phyloP scores from a whole-genome alignment of 2,329 filamentous ascomycete species.

The Geosmithia morbida region DNA sequence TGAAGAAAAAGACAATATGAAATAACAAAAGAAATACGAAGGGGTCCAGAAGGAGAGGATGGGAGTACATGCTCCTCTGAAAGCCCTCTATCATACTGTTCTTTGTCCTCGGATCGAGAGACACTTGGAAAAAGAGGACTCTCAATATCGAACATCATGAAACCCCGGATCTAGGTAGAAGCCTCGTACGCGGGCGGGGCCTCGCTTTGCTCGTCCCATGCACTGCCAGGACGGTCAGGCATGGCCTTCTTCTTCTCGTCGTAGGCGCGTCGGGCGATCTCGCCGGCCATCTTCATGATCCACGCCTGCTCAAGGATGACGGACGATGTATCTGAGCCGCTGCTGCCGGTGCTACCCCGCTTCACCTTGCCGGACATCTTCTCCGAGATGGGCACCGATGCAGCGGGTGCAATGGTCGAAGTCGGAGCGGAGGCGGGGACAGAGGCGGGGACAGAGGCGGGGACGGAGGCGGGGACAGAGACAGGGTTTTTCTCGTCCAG shows the following conservation, averaged over 20 bases:
- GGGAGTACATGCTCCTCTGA: neutral
- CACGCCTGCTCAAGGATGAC: conserved; percentile 67
- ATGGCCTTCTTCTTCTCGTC: conserved; percentile 59
- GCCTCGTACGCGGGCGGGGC: conserved; percentile 50
- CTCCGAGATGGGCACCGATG: neutral
- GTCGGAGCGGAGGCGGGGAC: no score
- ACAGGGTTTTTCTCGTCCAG: conserved; percentile 9
- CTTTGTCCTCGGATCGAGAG: no score
- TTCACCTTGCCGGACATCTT: neutral
- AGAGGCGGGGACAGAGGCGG: conserved; percentile 1
- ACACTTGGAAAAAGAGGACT: no score
- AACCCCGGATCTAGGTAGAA: conserved; percentile 5
- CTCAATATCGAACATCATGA: no score
- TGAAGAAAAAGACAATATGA: neutral
- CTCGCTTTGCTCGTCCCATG: conserved; percentile 37
- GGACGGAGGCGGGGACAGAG: neutral
- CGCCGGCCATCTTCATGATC: conserved; percentile 87
- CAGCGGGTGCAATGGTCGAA: conserved; percentile 1
- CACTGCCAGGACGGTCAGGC: neutral
- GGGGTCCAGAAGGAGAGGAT: no score
- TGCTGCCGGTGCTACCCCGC: conserved; percentile 5
- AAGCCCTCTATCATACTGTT: neutral
- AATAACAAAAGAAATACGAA: neutral
- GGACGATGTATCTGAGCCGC: conserved; percentile 32
- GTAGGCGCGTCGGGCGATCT: conserved; percentile 77